These are phyloP conservation scores for Populus pruinosa DNA, from an alignment of 345 rosid species.

Conservation along the genomic window DNA sequence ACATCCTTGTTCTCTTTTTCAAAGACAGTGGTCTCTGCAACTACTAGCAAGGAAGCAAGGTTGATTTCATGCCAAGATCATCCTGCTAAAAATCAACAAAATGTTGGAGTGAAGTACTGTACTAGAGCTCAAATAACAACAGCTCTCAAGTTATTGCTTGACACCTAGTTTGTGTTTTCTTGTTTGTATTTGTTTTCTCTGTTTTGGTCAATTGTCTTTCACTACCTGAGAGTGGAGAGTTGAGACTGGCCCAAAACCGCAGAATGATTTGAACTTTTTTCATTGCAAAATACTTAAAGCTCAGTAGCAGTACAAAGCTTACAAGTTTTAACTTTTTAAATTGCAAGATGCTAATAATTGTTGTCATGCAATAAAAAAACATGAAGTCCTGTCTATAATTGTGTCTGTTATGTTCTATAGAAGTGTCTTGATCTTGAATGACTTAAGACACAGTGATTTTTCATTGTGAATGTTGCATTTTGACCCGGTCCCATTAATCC, in stretches of 20 bases:
- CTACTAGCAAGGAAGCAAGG: not conserved
- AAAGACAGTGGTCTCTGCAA: not conserved
- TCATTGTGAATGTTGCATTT: conserved; percentile 17
- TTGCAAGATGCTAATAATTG: conserved; percentile 16
- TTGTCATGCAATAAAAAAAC: conserved; percentile 32
- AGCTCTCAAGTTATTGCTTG: not conserved
- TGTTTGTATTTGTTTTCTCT: not conserved
- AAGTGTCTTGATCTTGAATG: conserved; percentile 20
- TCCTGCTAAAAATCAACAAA: too few species aligned
- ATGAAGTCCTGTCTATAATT: conserved; percentile 36
- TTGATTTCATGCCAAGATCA: not conserved
- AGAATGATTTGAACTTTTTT: not conserved
- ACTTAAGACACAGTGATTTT: conserved; percentile 18
- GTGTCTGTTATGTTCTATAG: conserved; percentile 27
- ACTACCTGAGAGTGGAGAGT: conserved; percentile 1
- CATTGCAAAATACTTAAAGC: not conserved
- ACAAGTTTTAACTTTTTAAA: not conserved
- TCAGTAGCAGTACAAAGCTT: not conserved
- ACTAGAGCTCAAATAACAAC: not conserved
- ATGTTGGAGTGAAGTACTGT: not conserved
- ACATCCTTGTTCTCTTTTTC: not conserved
- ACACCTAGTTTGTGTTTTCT: not conserved
- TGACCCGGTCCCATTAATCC: conserved; percentile 16
- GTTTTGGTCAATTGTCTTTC: not conserved
- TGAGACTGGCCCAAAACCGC: conserved; percentile 18